Evolutionary conservation across 768 basidiomycete species (phyloP), one percentile per base, ranked within the genome.

Genomic region (Boletus pseudo-olivaceus): DNA sequence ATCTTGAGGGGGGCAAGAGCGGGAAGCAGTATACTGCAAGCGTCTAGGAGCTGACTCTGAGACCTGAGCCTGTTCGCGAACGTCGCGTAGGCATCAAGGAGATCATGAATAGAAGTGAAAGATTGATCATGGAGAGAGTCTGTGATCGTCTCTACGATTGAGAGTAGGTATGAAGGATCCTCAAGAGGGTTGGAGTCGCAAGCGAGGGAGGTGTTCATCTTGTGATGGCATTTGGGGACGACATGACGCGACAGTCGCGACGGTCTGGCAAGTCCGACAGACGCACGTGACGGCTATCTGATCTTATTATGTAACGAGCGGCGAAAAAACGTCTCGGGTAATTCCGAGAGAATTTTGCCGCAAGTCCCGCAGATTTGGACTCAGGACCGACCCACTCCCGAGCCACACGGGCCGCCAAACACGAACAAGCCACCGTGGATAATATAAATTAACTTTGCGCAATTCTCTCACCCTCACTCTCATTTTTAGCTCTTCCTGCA

Each of bases 31-130:
- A 40, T 11, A 19, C 41, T 53, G 42, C 20, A 49, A 4, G 32
- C 19, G 11, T 45, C 59, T 19, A 61, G 53, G 54, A 27, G 23
- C 15, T 42, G 51, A 7, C 41, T 39, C 6, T 62, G 57, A 10
- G 60, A 57, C 37, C 67, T 72, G 51, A 86, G 68, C 27, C 80
- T 76, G 29, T 67, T 66, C 0, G 77, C 76, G 40, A 88, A 72
- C 0, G 76, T 72, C 57, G 69, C 73, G 61, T 88, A 88, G 11
- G 86, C 83, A 62, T 88, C 84, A 38, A 77, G 70, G 54, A 87
- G 68, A 65, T 84, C 83, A 59, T 83, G 81, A 27, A 72, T 53
- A 1, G 78, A 73, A n/a, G 80, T 67, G 32, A 66, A 57, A 7
- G 70, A 67, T 2, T 66, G 63, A 26, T 77, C 72, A n/a, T 70